Base-by-base conservation (phyloP, 1,284 basidiomycete genomes). In the Papiliotrema fonsecae region DNA sequence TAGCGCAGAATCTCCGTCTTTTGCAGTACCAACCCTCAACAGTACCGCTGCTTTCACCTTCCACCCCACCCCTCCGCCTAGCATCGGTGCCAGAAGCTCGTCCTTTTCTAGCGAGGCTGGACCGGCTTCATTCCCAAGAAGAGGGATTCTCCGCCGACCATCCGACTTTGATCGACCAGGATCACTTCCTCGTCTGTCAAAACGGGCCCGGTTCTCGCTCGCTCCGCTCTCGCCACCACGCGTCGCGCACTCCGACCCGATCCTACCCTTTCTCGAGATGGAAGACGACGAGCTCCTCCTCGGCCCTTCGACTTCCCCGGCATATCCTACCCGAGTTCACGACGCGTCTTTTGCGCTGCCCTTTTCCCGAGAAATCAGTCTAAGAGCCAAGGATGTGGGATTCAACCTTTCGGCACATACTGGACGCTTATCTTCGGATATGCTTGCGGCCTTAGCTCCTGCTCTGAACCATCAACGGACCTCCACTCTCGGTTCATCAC, bases 371-470 rank as follows among this genome's bases (percentile, higher is more conserved):
- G 46, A 47, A 19, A 34, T 47, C 4, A 38, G 36, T 26, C n/a
- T 51, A 18, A 16, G 49, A 46, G 49, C 49, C 11, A 37, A 16
- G 25, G 49, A 51, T 37, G 39, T 51, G 4, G 49, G 49, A 11
- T 42, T 41, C 28, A 31, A 45, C 6, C 36, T 51, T 16, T 24
- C 30, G 13, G n/a, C 10, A 14, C 43, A 46, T 42, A 46, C 49
- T 13, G 49, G 49, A 16, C 18, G 44, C 22, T 27, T 51, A 27
- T 42, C 49, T 13, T 41, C 38, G 4, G 34, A 42, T 26, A 46
- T 51, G 18, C 22, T 51, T 6, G 40, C 37, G 16, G 38, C 41
- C 16, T 25, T 51, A 9, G 42, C 36, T 4, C 46, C 46, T 11
- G 46, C 46, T 26, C 27, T 42, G 14, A 27, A 19, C 16, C 9